Evolutionary conservation across 2,329 filamentous ascomycete genomes (phyloP).

Genomic region (Phialophora macrospora): DNA sequence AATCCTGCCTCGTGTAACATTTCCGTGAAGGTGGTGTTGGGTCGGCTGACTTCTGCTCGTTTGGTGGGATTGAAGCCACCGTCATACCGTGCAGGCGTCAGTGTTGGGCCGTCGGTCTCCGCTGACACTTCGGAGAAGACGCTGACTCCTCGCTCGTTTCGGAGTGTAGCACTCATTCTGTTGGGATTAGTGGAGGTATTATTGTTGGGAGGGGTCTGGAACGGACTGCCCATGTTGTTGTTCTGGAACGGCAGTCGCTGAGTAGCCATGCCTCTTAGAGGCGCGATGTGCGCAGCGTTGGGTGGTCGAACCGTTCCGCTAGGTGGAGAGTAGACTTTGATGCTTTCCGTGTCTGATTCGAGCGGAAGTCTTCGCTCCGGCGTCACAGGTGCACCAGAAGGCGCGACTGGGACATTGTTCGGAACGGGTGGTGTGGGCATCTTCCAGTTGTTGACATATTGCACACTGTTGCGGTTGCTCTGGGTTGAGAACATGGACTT

Average conservation of each 20-base stretch:
- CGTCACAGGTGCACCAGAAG: conserved; percentile 40
- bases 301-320: conserved; percentile 40
- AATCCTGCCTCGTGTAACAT: conserved; percentile 38
- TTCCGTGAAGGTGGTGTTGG: conserved; percentile 38
- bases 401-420: conserved; percentile 29
- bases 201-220: conserved; percentile 35
- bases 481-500: conserved; percentile 39
- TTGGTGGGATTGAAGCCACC: conserved; percentile 24
- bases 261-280: conserved; percentile 35
- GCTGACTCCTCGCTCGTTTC: conserved; percentile 27
- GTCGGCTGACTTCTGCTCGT: conserved; percentile 28
- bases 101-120: conserved; percentile 20
- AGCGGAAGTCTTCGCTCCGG: conserved; percentile 38
- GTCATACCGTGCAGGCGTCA: conserved; percentile 36
- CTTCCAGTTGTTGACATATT: conserved; percentile 34
- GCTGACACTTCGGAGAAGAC: conserved; percentile 24
- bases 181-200: conserved; percentile 8
- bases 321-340: conserved; percentile 53
- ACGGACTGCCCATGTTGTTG: conserved; percentile 36
- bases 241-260: conserved; percentile 25
- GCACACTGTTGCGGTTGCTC: conserved; percentile 27
- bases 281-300: conserved; percentile 32
- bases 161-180: conserved; percentile 21
- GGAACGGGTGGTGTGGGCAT: conserved; percentile 38
- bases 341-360: conserved; percentile 50